phyloP scores from a whole-genome alignment of 2,329 filamentous ascomycete species.

The Botrytis elliptica region DNA sequence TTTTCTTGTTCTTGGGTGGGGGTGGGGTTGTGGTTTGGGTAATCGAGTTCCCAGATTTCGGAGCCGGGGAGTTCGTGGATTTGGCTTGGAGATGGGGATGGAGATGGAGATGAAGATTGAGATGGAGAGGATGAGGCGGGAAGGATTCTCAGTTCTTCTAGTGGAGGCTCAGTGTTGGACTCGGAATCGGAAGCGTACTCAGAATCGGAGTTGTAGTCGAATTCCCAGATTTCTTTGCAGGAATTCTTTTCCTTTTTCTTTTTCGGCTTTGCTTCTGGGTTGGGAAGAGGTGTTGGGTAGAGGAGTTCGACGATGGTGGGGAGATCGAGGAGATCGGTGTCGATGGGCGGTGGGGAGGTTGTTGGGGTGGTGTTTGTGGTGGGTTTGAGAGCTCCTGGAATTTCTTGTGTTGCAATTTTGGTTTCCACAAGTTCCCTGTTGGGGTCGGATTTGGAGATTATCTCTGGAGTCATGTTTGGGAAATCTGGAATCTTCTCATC shows the following conservation, averaged over 20 bases:
- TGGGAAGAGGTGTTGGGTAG: neutral
- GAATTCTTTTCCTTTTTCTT: neutral
- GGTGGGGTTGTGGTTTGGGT: neutral
- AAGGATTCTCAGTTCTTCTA: too few relatives aligned
- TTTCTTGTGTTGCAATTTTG: too few relatives aligned
- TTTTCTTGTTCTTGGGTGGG: neutral
- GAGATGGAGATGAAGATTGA: neutral
- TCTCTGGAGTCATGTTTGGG: neutral
- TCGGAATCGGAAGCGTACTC: neutral
- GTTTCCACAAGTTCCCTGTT: neutral
- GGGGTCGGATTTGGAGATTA: neutral
- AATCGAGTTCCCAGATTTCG: neutral
- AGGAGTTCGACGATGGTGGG: neutral
- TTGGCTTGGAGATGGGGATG: rapidly evolving
- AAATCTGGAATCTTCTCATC: neutral
- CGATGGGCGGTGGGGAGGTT: too few relatives aligned
- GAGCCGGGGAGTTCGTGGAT: neutral
- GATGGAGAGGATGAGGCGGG: neutral
- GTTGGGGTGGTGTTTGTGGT: neutral
- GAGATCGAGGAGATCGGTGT: neutral
- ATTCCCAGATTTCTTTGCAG: conserved; percentile 2
- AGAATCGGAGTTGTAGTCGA: neutral
- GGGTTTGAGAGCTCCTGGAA: rapidly evolving
- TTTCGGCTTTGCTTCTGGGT: too few relatives aligned
- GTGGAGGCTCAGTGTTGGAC: neutral